Conservation (phyloP, 2,329 filamentous ascomycete genomes). For the Neonectria punicea region DNA sequence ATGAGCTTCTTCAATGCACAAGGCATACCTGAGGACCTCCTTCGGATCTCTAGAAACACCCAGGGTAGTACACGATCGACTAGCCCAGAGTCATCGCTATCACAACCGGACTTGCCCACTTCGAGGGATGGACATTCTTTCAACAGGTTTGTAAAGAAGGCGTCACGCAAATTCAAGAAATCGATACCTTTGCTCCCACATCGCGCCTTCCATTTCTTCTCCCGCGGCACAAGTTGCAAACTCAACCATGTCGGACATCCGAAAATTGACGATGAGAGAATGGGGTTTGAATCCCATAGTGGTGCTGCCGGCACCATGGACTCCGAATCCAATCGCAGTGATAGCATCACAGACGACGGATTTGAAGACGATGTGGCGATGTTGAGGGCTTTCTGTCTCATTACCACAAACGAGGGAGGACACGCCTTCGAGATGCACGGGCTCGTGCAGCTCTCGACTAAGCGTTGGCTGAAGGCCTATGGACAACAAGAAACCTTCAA, state of each 20-base stretch:
- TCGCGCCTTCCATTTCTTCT: no score
- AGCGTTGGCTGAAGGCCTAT: background rate
- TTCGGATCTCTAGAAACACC: background rate
- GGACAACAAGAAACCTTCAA: background rate
- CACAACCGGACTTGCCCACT: no score
- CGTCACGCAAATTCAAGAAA: no score
- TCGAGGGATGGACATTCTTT: no score
- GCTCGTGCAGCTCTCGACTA: background rate
- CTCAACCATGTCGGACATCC: no score
- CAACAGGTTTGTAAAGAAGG: no score
- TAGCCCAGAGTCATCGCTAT: no score
- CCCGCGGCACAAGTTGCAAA: no score
- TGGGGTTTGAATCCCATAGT: no score
- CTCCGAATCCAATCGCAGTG: background rate
- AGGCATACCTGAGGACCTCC: constrained; percentile 6
- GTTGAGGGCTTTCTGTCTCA: background rate
- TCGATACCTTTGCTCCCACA: no score
- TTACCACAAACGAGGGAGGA: background rate
- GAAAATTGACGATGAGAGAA: no score
- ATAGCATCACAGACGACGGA: background rate
- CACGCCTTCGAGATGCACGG: background rate
- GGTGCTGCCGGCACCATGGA: background rate
- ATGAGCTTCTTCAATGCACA: constrained; percentile 18
- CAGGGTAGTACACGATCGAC: no score
- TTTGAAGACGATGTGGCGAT: background rate